These are phyloP conservation scores for Trichophyton simii DNA, from an alignment of 2,329 filamentous ascomycete genomes.

Conservation along the genomic window DNA sequence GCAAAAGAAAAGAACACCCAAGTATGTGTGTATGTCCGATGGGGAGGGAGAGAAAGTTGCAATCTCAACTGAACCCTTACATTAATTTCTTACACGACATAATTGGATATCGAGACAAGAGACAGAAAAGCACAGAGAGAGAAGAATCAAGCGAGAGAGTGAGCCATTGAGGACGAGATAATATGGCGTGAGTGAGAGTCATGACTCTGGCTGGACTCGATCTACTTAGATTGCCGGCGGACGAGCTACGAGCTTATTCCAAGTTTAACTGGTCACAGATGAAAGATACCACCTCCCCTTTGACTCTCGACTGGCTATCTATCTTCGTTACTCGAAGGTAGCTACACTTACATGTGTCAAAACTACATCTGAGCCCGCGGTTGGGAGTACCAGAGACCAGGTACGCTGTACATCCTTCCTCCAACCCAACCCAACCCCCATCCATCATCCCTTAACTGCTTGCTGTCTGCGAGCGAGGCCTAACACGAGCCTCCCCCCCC, in stretches of 20 bases:
- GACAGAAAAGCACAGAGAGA: no score
- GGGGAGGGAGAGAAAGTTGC: background rate
- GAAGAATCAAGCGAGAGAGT: no score
- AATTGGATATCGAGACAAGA: background rate
- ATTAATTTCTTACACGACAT: background rate
- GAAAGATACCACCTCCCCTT: no score
- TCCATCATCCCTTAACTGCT: no score
- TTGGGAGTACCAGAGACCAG: background rate
- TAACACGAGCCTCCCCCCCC: background rate
- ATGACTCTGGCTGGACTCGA: background rate
- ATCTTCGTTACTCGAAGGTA: background rate
- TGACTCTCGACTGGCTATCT: background rate
- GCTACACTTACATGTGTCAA: background rate
- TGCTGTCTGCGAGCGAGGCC: no score
- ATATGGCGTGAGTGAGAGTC: background rate
- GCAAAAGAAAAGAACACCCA: background rate
- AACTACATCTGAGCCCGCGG: background rate
- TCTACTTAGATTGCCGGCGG: background rate
- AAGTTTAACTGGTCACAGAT: background rate
- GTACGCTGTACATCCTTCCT: background rate
- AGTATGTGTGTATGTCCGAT: background rate
- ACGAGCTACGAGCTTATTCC: background rate
- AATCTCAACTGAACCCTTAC: background rate
- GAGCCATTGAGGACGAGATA: background rate
- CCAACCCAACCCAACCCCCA: background rate